A percentile compares a stretch with the other conserved stretches of the same genome.
Evolutionary conservation across 352 stramenopile genomes (phyloP).

Genomic region (Phytophthora fragariaefolia): DNA sequence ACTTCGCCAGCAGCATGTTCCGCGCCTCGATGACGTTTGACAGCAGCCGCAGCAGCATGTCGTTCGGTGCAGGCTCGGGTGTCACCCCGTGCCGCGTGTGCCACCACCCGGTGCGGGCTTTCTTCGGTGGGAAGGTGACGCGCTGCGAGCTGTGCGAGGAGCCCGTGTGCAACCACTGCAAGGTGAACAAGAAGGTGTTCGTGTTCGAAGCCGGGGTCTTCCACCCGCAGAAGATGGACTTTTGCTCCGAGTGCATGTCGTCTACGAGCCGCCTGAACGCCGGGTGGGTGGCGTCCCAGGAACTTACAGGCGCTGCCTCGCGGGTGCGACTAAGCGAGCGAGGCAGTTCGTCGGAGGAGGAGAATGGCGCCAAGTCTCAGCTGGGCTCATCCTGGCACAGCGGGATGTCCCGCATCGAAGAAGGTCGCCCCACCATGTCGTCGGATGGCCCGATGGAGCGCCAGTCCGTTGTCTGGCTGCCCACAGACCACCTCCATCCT

Average conservation of each 20-base stretch:
- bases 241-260: slow-evolving; percentile 59
- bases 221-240: slow-evolving; percentile 74
- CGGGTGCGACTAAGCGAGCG: slow-evolving; percentile 25
- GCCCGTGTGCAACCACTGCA: slow-evolving; percentile 49
- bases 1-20: slow-evolving; percentile 27
- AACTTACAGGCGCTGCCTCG: slow-evolving; percentile 40
- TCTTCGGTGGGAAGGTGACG: slow-evolving; percentile 36
- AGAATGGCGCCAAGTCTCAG: slow-evolving; percentile 18
- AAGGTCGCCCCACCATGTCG: slow-evolving; percentile 49
- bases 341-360: slow-evolving; percentile 25
- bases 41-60: slow-evolving; percentile 32
- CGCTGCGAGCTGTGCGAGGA: slow-evolving; percentile 46
- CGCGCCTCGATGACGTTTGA: slow-evolving; percentile 29
- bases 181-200: slow-evolving; percentile 54
- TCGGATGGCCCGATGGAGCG: slow-evolving; percentile 30
- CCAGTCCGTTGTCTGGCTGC: slow-evolving; percentile 38
- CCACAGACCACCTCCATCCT: slow-evolving; percentile 36
- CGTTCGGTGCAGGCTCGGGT: slow-evolving; percentile 9
- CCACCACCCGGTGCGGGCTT: slow-evolving; percentile 28
- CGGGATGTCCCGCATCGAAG: slow-evolving; percentile 40
- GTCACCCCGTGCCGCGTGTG: slow-evolving; percentile 32
- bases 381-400: slow-evolving; percentile 29
- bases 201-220: slow-evolving; percentile 54
- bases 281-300: slow-evolving; percentile 60
- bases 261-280: slow-evolving; percentile 54